Percentiles rank a stretch among this genome's conserved stretches.
phyloP scores from a whole-genome alignment of 2,329 filamentous ascomycete species.

The Aspergillus amoenus region DNA sequence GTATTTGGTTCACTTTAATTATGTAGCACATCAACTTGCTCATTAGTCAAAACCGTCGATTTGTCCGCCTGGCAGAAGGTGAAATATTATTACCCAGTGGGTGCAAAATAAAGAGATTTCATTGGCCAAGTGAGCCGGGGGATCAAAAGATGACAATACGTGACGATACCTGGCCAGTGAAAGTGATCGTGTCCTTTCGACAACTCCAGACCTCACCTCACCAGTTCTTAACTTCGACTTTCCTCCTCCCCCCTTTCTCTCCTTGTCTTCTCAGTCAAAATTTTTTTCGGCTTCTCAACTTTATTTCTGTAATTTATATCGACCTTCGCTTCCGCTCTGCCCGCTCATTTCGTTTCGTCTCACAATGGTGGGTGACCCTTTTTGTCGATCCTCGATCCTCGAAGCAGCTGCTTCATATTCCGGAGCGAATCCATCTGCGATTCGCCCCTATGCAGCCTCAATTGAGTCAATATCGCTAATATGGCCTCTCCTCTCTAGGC shows the following conservation, averaged over 20 bases:
- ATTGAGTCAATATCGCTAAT: slow-evolving; percentile 7
- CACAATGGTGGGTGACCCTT: slow-evolving; percentile 25
- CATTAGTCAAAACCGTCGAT: background rate
- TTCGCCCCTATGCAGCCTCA: slow-evolving; percentile 6
- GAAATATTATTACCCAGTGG: background rate
- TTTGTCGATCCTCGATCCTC: slow-evolving; percentile 15
- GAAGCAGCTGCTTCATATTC: background rate
- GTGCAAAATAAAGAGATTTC: background rate
- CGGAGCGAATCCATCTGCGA: background rate
- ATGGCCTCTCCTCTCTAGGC: slow-evolving; percentile 24
- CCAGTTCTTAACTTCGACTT: slow-evolving; percentile 8
- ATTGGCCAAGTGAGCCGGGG: slow-evolving; percentile 9
- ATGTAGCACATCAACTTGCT: no score
- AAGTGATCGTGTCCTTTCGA: slow-evolving; percentile 29
- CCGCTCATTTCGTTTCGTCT: slow-evolving; percentile 19
- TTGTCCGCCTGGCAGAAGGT: background rate
- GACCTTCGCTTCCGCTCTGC: slow-evolving; percentile 19
- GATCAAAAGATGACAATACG: slow-evolving; percentile 12
- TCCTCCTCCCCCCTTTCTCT: slow-evolving; percentile 11
- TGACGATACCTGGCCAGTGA: slow-evolving; percentile 16
- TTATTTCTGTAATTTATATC: slow-evolving; percentile 20
- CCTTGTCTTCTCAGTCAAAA: slow-evolving; percentile 12
- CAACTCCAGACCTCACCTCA: slow-evolving; percentile 21
- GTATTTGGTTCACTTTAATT: no score
- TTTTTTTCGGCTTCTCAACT: slow-evolving; percentile 14